Percentiles rank a stretch among this genome's conserved stretches.
These are phyloP conservation scores for Lyophyllum atratum DNA, from an alignment of 768 basidiomycete genomes.

Conservation along the genomic window DNA sequence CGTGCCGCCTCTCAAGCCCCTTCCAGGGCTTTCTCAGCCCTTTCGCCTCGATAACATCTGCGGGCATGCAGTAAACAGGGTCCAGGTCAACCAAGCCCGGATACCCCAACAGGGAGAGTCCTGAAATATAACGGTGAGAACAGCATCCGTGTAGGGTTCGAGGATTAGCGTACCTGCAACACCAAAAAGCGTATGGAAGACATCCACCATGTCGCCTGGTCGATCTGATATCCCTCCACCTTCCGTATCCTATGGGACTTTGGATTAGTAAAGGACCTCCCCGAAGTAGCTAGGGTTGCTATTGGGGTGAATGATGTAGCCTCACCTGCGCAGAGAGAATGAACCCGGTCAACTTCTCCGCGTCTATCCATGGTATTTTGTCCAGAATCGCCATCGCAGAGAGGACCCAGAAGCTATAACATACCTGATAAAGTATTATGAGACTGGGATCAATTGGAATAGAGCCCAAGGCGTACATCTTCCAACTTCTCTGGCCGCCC, in stretches of 20 bases:
- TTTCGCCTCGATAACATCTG: conserved; percentile 62
- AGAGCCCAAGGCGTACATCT: conserved; percentile 61
- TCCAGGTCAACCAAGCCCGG: conserved; percentile 84
- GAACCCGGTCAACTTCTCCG: conserved; percentile 73
- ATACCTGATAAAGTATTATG: conserved; percentile 58
- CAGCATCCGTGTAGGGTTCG: neutral
- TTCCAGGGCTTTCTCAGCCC: conserved; percentile 73
- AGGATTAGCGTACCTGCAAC: conserved; percentile 61
- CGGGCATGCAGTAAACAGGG: conserved; percentile 97
- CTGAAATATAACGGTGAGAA: conserved; percentile 33
- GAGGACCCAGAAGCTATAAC: conserved; percentile 97
- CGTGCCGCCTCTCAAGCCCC: conserved; percentile 44
- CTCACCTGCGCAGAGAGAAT: conserved; percentile 89
- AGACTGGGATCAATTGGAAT: neutral
- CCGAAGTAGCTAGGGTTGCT: too few relatives aligned
- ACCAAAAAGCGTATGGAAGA: conserved; percentile 97
- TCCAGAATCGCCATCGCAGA: conserved; percentile 85
- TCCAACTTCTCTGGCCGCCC: conserved; percentile 98
- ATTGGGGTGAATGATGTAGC: too few relatives aligned
- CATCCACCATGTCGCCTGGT: conserved; percentile 91
- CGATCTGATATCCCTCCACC: conserved; percentile 93
- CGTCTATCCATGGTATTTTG: conserved; percentile 86
- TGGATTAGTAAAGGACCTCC: too few relatives aligned
- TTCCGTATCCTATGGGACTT: conserved; percentile 80
- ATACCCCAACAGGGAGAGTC: conserved; percentile 87